Conservation (phyloP, 352 stramenopile species). For the Pythium dissotocum region DNA sequence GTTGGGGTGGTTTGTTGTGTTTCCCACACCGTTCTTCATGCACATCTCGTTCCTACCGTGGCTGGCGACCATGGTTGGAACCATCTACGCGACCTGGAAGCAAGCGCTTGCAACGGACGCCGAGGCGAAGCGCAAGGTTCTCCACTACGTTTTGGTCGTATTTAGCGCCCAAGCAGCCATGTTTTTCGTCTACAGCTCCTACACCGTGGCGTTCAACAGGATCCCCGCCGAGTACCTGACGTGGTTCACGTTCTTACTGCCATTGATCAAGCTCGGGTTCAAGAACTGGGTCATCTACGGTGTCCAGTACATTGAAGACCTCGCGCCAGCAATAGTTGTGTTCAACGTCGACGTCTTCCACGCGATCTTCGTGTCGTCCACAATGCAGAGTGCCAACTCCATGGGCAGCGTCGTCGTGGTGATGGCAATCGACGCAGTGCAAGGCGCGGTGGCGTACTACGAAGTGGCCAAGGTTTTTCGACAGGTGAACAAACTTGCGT, state of each 20-base stretch:
- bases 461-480: background rate
- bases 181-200: background rate
- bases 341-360: constrained; percentile 25
- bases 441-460: background rate
- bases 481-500: too few relatives aligned
- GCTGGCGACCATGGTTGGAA: background rate
- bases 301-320: constrained; percentile 5
- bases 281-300: constrained; percentile 9
- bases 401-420: background rate
- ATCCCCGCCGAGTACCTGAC: background rate
- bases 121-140: background rate
- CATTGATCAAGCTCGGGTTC: constrained; percentile 16
- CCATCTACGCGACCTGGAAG: background rate
- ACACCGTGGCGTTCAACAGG: background rate
- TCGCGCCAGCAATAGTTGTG: constrained; percentile 5
- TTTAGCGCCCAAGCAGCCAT: background rate
- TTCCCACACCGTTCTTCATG: too few relatives aligned
- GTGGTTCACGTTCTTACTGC: background rate
- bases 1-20: too few relatives aligned
- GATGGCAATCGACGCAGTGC: constrained; percentile 11
- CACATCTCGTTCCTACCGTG: background rate
- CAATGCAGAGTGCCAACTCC: constrained; percentile 13
- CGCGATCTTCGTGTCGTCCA: constrained; percentile 15
- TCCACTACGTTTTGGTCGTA: background rate
- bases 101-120: background rate